A percentile compares a stretch with the other conserved stretches of the same genome.
These are phyloP conservation scores for Rhazya stricta DNA, from an alignment of 257 asterid species.

Conservation along the genomic window DNA sequence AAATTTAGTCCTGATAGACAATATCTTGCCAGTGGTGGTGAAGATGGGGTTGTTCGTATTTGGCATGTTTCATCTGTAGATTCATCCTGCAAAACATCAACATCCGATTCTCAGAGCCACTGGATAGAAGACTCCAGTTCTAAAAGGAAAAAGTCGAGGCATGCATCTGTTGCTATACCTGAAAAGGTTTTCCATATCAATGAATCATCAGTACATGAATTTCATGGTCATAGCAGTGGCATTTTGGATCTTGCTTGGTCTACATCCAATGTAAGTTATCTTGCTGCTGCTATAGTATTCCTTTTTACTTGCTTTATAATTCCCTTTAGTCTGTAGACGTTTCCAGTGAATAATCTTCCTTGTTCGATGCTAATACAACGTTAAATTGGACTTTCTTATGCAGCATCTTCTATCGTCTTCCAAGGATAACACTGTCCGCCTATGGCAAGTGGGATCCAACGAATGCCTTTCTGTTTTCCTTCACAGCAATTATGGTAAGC, in stretches of 20 bases:
- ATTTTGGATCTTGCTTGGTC: conserved; percentile 86
- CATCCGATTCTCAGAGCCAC: conserved; percentile 21
- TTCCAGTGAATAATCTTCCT: not conserved
- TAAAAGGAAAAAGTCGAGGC: conserved; percentile 19
- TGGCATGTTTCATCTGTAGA: conserved; percentile 46
- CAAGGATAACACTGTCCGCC: conserved; percentile 66
- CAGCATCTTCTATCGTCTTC: conserved; percentile 77
- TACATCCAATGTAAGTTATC: conserved; percentile 56
- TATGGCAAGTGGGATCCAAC: conserved; percentile 56
- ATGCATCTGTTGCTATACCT: conserved; percentile 42
- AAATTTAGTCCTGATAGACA: conserved; percentile 75
- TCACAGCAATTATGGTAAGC: conserved; percentile 68
- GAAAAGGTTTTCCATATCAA: conserved; percentile 53
- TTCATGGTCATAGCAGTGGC: conserved; percentile 54
- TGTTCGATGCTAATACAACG: not conserved
- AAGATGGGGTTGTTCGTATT: conserved; percentile 67
- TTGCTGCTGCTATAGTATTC: not conserved
- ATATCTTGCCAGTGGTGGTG: conserved; percentile 77
- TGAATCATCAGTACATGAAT: conserved; percentile 49
- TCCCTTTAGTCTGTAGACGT: not conserved
- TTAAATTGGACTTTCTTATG: conserved; percentile 20
- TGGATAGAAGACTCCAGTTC: conserved; percentile 7
- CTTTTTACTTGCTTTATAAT: not conserved
- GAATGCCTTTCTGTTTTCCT: conserved; percentile 57
- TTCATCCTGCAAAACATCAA: conserved; percentile 20